Evolutionary conservation across 2,329 filamentous ascomycete species (phyloP).

Genomic region (Hirsutella rhossiliensis): DNA sequence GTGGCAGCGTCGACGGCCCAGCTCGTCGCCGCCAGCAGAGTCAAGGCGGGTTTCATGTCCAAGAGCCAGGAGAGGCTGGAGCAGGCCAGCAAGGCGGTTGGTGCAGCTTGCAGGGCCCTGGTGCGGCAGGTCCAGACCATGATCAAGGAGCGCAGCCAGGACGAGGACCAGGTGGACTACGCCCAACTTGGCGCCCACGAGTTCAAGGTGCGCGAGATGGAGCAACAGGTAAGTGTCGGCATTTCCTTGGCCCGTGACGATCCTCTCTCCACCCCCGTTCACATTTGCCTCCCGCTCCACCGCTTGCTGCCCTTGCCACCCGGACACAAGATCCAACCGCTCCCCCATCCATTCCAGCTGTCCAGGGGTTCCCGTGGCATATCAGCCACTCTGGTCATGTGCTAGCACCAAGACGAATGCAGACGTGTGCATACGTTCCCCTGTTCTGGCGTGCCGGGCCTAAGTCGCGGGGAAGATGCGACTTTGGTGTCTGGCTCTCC

Average conservation of each 20-base stretch:
- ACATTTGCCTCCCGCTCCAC: background rate
- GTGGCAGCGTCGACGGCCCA: conserved; percentile 94
- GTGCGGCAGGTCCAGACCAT: conserved; percentile 91
- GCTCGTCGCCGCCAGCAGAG: conserved; percentile 85
- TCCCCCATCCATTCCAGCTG: too few species aligned
- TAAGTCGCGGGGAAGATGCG: too few species aligned
- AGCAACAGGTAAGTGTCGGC: conserved; percentile 69
- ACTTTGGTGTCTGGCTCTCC: too few species aligned
- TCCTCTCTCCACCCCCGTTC: background rate
- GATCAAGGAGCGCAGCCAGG: conserved; percentile 74
- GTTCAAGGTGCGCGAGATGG: conserved; percentile 98
- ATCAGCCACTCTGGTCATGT: too few species aligned
- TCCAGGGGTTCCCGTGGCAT: too few species aligned
- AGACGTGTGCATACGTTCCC: too few species aligned
- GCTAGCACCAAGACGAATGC: too few species aligned
- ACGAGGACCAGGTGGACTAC: conserved; percentile 82
- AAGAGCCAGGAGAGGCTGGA: conserved; percentile 91
- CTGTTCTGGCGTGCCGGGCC: too few species aligned
- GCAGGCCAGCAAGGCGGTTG: conserved; percentile 84
- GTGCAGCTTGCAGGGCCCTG: conserved; percentile 71
- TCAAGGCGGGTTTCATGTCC: conserved; percentile 97
- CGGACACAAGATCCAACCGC: too few species aligned
- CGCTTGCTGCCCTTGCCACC: background rate
- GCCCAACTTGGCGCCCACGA: conserved; percentile 79
- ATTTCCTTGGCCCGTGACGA: conserved; percentile 16